Evolutionary conservation across 192 early-diverging fungal genomes (phyloP).

Genomic region (Cetraspora pellucida): DNA sequence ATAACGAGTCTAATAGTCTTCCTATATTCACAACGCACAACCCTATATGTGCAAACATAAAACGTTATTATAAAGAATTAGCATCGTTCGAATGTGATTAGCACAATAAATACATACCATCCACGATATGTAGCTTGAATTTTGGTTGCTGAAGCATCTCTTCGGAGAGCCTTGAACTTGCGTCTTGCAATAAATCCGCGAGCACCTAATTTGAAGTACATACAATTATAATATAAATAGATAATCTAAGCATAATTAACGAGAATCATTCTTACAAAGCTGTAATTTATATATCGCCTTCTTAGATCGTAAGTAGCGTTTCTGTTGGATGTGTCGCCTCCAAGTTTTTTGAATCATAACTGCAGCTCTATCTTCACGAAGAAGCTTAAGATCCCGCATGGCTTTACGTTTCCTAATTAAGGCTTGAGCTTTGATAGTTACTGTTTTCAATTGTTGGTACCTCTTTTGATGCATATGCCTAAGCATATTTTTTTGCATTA

Average conservation of each 20-base stretch:
- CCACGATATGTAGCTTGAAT: conserved; percentile 81
- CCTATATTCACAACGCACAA: conserved; percentile 63
- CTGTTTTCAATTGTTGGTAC: conserved; percentile 58
- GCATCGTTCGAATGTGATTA: background rate
- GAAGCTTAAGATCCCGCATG: conserved; percentile 48
- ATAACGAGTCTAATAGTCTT: conserved; percentile 60
- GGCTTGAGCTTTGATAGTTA: conserved; percentile 71
- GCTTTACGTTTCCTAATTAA: conserved; percentile 65
- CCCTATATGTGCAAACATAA: background rate
- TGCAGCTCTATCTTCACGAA: conserved; percentile 73
- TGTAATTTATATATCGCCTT: conserved; percentile 68
- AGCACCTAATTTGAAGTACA: conserved; percentile 28
- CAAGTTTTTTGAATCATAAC: conserved; percentile 73
- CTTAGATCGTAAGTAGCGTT: conserved; percentile 45
- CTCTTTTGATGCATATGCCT: conserved; percentile 63
- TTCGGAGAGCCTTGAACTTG: conserved; percentile 57
- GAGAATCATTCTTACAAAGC: conserved; percentile 33
- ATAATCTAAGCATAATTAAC: no score
- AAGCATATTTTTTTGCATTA: conserved; percentile 89
- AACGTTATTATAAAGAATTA: background rate
- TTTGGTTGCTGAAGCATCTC: conserved; percentile 68
- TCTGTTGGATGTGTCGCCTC: conserved; percentile 65
- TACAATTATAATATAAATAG: no score
- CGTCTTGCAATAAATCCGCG: conserved; percentile 71
- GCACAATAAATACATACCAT: conserved; percentile 34